Base-by-base conservation (phyloP, 192 early-diverging fungal genomes). In the Gonapodya sp. region DNA sequence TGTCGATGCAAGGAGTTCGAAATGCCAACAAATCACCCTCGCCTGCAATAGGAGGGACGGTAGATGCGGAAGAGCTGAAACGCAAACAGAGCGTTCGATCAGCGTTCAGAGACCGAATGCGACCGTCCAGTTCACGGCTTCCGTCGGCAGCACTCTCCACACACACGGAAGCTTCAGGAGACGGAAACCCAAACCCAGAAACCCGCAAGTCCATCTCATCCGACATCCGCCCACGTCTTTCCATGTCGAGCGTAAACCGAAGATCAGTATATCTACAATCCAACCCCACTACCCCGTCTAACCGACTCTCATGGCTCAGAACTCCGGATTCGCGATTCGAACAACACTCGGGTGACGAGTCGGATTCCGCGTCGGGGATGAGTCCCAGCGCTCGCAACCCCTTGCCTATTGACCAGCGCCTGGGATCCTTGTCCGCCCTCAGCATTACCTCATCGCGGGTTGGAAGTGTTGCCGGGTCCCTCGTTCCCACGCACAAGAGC, bases 1-100 rank as follows among this genome's bases (percentile, higher is more conserved):
- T 92, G 1, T 82, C 87, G 37, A 95, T 96, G 94, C 95, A 94
- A 83, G 46, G 46, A 64, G 46, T 64, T 8, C 46, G 46, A 8
- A 64, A 64, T 8, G 46, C 8, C 8, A 24, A 64, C 46, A 8
- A 64, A 8, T 16, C 46, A 8, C 46, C 24, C 46, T n/a, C n/a
- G n/a, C 46, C 46, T 64, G 46, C 46, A 8, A 24, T 8, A 24
- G 46, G 8, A 16, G 24, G 8, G 8, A 64, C 46, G 24, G 24
- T 24, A 24, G 46, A 24, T 24, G 46, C 46, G 46, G 8, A 64
- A 24, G 46, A 64, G 24, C 46, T 64, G 8, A 64, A 24, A 64
- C 46, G 46, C 46, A 24, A 16, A 24, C 46, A 64, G 46, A 64
- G 46, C 46, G 24, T 64, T 8, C 8, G 8, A 24, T 64, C 46